Evolutionary conservation across 495 filamentous ascomycete species (phyloP).

Genomic region (Tuber umbilicatum): DNA sequence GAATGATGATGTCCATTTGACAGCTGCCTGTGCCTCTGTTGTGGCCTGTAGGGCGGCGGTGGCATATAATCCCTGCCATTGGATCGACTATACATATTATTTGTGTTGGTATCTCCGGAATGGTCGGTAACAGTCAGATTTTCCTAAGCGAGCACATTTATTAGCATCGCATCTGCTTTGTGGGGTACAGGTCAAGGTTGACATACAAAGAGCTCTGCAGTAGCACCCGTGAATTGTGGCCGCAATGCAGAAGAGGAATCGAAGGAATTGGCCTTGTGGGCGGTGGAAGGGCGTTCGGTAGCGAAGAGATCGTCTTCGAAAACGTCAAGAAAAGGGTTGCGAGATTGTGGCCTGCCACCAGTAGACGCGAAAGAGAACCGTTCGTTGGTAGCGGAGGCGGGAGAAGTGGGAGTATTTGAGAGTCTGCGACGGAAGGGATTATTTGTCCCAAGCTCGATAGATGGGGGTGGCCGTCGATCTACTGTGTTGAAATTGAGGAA

Average conservation of each 20-base stretch:
- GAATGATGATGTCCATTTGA: constrained; percentile 51
- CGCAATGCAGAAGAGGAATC: constrained; percentile 48
- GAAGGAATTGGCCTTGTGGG: constrained; percentile 54
- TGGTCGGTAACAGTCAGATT: constrained; percentile 47
- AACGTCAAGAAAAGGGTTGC: constrained; percentile 87
- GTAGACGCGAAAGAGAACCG: constrained; percentile 50
- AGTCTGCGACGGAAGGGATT: constrained; percentile 92
- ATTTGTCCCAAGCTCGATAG: constrained; percentile 72
- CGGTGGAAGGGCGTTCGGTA: constrained; percentile 41
- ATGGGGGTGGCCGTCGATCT: constrained; percentile 42
- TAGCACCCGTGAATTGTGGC: constrained; percentile 55
- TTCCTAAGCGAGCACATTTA: constrained; percentile 41
- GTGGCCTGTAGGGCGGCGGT: constrained; percentile 32
- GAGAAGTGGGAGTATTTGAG: constrained; percentile 55
- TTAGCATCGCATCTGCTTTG: constrained; percentile 18
- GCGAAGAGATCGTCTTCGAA: constrained; percentile 50
- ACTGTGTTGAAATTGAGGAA: constrained; percentile 36
- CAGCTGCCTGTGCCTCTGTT: background rate
- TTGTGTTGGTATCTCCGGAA: constrained; percentile 26
- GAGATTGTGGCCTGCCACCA: constrained; percentile 64
- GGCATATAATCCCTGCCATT: constrained; percentile 37
- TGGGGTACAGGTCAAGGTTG: constrained; percentile 3
- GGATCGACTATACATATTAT: background rate
- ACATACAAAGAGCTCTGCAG: constrained; percentile 88
- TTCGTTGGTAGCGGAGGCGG: constrained; percentile 45